Evolutionary conservation across 1,139 yeast species (phyloP).

Genomic region (Kluyveromyces marxianus): DNA sequence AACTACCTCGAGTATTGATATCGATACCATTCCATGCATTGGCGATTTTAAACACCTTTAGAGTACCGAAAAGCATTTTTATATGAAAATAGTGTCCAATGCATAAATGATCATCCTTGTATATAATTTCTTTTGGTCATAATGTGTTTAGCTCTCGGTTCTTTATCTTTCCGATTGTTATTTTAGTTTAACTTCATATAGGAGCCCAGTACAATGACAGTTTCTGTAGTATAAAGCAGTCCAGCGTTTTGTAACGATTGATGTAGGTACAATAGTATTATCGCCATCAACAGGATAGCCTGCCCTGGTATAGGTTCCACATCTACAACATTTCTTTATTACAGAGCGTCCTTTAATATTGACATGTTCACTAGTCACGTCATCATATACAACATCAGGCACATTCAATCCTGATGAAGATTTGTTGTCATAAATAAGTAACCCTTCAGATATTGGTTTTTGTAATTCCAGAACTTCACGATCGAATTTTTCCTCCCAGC

Average conservation of each 20-base stretch:
- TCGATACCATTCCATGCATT: no score
- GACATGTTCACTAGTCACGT: conserved; percentile 28
- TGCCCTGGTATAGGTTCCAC: conserved; percentile 30
- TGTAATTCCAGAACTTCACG: conserved; percentile 16
- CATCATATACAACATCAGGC: conserved; percentile 20
- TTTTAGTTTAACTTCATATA: conserved; percentile 21
- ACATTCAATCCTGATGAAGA: background rate
- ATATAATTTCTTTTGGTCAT: no score
- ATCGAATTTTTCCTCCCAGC: conserved; percentile 23
- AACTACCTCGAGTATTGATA: no score
- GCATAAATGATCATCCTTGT: no score
- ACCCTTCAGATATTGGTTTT: conserved; percentile 24
- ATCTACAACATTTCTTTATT: conserved; percentile 30
- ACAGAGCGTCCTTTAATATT: conserved; percentile 17
- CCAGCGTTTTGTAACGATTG: conserved; percentile 31
- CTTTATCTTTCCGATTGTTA: background rate
- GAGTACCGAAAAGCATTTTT: no score
- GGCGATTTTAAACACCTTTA: no score
- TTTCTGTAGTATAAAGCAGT: conserved; percentile 30
- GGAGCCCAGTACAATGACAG: conserved; percentile 31
- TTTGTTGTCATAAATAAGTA: conserved; percentile 17
- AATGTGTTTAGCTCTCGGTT: no score
- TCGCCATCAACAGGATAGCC: conserved; percentile 26
- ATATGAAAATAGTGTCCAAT: no score
- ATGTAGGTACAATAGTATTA: conserved; percentile 28